These are phyloP conservation scores for Tylopilus vinaceipallidus DNA, from an alignment of 768 basidiomycete species.

Conservation along the genomic window DNA sequence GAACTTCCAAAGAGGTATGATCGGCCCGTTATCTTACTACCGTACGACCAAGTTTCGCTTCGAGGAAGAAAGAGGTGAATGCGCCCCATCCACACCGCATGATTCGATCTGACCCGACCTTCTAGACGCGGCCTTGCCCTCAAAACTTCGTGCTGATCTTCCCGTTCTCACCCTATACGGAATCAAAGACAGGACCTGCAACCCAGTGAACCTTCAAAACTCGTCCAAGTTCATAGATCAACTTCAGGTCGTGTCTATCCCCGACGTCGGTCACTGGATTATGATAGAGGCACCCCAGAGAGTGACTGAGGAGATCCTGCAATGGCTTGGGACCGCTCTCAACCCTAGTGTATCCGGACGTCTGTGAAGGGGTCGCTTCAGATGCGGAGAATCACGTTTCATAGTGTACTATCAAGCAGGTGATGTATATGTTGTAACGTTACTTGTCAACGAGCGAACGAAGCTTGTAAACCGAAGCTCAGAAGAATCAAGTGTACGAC, in stretches of 20 bases:
- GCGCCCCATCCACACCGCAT: not conserved
- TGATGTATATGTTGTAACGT: not conserved
- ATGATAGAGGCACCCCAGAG: conserved; percentile 60
- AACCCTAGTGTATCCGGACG: not conserved
- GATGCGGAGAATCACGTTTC: not conserved
- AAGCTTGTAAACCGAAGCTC: not conserved
- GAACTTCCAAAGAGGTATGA: conserved; percentile 50
- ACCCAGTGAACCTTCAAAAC: conserved; percentile 39
- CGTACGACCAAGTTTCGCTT: conserved; percentile 58
- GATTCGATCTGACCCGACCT: not conserved
- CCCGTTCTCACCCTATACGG: conserved; percentile 65
- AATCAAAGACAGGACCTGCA: conserved; percentile 50
- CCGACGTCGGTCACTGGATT: conserved; percentile 66
- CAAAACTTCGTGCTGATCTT: conserved; percentile 43
- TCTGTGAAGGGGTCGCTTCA: conserved; percentile 6
- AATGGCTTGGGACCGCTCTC: conserved; percentile 39
- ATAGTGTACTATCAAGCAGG: not conserved
- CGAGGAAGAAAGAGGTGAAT: conserved; percentile 58
- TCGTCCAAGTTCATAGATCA: conserved; percentile 49
- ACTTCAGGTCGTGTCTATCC: conserved; percentile 50
- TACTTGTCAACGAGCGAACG: not conserved
- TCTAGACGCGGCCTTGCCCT: conserved; percentile 43
- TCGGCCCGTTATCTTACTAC: conserved; percentile 77
- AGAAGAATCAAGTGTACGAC: not conserved
- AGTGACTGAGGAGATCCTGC: conserved; percentile 46